phyloP scores from a whole-genome alignment of 2,329 filamentous ascomycete species.

The Penicillium sp. region DNA sequence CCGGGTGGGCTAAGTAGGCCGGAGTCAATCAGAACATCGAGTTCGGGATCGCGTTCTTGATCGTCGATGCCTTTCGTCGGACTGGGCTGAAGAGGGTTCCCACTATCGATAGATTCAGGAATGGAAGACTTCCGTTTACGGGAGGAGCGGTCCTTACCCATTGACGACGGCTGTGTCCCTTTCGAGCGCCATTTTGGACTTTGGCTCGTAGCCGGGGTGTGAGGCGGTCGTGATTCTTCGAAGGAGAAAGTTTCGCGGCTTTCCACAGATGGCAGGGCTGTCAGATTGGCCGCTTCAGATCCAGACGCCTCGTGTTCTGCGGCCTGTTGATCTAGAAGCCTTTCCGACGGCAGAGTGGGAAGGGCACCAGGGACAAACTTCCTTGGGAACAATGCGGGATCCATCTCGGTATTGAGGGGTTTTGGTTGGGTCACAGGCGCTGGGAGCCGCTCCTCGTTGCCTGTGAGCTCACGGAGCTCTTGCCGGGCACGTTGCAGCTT shows the following conservation, averaged over 20 bases:
- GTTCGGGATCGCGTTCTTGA: constrained; percentile 8
- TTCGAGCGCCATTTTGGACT: constrained; percentile 14
- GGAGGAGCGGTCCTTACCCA: constrained; percentile 30
- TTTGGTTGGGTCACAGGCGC: constrained; percentile 11
- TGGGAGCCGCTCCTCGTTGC: constrained; percentile 30
- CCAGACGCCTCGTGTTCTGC: constrained; percentile 13
- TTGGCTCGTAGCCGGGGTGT: constrained; percentile 8
- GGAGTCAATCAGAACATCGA: constrained; percentile 13
- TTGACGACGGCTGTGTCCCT: constrained; percentile 16
- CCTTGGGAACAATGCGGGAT: constrained; percentile 24
- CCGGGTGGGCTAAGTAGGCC: constrained; percentile 21
- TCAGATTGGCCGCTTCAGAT: constrained; percentile 2
- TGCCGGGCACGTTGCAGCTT: constrained; percentile 56
- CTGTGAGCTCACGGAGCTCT: constrained; percentile 51
- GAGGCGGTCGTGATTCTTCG: constrained; percentile 6
- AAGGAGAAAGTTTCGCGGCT: constrained; percentile 12
- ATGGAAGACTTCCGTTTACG: constrained; percentile 36
- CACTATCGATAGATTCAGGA: constrained; percentile 27
- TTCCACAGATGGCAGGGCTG: constrained; percentile 15
- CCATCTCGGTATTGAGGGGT: constrained; percentile 23
- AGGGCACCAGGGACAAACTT: constrained; percentile 44
- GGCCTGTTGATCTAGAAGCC: constrained; percentile 38
- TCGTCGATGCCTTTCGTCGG: constrained; percentile 14
- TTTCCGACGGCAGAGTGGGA: constrained; percentile 46
- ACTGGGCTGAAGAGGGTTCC: constrained; percentile 18